phyloP scores from a whole-genome alignment of 2,329 filamentous ascomycete genomes.

The Colletotrichum sp. region DNA sequence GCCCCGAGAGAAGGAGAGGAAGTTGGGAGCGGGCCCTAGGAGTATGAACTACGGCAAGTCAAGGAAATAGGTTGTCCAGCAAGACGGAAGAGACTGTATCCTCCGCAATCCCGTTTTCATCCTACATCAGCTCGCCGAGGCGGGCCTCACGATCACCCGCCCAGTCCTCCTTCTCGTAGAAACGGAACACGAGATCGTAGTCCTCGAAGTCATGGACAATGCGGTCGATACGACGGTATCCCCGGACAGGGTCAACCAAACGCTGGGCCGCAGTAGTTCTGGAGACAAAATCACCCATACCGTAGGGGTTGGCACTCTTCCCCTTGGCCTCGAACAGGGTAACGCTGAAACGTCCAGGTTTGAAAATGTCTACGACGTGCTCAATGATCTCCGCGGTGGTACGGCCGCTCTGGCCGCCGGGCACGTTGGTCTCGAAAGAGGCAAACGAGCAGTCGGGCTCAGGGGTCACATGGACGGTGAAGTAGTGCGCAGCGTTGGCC shows the following conservation, averaged over 20 bases:
- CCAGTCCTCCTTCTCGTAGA: conserved; percentile 92
- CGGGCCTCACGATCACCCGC: conserved; percentile 55
- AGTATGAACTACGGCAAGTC: not conserved
- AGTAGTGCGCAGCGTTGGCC: conserved; percentile 78
- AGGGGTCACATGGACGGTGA: conserved; percentile 97
- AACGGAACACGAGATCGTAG: conserved; percentile 95
- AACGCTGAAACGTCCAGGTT: conserved; percentile 95
- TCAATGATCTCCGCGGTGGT: conserved; percentile 91
- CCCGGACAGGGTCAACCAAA: conserved; percentile 78
- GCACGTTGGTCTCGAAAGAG: conserved; percentile 98
- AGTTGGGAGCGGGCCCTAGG: not conserved
- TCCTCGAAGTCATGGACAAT: conserved; percentile 98
- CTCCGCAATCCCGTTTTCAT: not conserved
- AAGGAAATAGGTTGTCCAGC: not conserved
- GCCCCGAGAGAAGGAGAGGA: not conserved
- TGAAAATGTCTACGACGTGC: conserved; percentile 95
- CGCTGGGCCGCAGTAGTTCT: conserved; percentile 46
- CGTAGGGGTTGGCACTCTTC: conserved; percentile 46
- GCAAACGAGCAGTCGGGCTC: conserved; percentile 97
- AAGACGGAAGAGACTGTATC: not conserved
- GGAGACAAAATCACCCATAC: conserved; percentile 44
- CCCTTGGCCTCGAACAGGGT: conserved; percentile 93
- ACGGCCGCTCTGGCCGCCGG: conserved; percentile 83
- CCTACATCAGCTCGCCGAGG: conserved; percentile 56
- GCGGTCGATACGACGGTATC: conserved; percentile 88